phyloP scores from a whole-genome alignment of 495 filamentous ascomycete genomes.

The Aspergillus biplanus region DNA sequence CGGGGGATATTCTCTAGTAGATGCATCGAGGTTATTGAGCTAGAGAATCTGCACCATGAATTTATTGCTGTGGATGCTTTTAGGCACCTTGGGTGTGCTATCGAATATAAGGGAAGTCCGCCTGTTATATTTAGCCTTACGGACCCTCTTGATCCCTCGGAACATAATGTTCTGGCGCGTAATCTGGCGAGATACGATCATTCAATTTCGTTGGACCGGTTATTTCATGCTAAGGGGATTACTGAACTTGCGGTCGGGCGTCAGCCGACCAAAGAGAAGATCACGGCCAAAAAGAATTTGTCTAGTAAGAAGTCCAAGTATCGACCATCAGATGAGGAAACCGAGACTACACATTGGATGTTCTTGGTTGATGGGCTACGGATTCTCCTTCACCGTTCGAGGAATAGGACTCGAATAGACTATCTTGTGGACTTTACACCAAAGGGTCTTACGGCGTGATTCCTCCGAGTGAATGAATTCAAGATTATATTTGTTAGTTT shows the following conservation, averaged over 20 bases:
- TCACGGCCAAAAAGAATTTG: not conserved
- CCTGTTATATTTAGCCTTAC: not conserved
- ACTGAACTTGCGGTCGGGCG: not conserved
- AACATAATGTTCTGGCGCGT: not conserved
- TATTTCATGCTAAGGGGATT: not conserved
- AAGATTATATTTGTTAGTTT: not conserved
- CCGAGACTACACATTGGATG: not conserved
- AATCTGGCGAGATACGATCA: not conserved
- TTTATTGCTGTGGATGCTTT: not conserved
- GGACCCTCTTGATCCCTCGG: not conserved
- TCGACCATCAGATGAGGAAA: not conserved
- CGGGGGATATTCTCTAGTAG: not conserved
- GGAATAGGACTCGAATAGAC: not conserved
- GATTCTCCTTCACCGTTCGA: not conserved
- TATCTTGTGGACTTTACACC: not conserved
- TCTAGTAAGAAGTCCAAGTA: not conserved
- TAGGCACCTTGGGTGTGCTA: not conserved
- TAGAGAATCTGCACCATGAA: not conserved
- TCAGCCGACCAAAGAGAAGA: not conserved
- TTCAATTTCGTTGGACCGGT: not conserved
- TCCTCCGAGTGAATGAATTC: not conserved
- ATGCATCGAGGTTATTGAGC: not conserved
- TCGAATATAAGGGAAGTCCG: not conserved
- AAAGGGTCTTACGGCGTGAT: not conserved
- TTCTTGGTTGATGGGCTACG: not conserved